A percentile compares a stretch with the other conserved stretches of the same genome.
Evolutionary conservation across 148 eudicot species (phyloP).

Genomic region (Polygonum maritimum): DNA sequence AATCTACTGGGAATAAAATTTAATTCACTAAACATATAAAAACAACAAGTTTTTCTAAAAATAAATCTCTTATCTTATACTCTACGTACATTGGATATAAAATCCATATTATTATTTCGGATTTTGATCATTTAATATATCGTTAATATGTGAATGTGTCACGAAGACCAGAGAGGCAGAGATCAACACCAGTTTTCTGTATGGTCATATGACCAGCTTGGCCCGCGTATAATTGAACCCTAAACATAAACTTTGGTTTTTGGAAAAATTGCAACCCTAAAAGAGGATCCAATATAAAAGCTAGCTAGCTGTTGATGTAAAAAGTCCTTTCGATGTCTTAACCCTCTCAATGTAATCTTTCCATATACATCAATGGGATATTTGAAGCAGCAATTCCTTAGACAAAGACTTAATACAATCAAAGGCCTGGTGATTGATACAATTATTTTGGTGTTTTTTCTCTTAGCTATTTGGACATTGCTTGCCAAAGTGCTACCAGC

Average conservation of each 20-base stretch:
- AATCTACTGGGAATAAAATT: too few species aligned
- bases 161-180: not conserved
- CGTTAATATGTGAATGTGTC: not conserved
- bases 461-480: conserved; percentile 3
- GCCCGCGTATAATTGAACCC: not conserved
- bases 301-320: too few species aligned
- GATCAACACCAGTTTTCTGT: not conserved
- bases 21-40: too few species aligned
- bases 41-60: too few species aligned
- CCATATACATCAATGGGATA: too few species aligned
- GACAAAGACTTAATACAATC: too few species aligned
- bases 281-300: not conserved
- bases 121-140: not conserved
- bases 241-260: not conserved
- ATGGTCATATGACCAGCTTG: not conserved
- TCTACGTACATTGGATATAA: too few species aligned
- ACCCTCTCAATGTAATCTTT: too few species aligned
- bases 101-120: not conserved
- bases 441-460: not conserved
- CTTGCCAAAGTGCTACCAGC: not conserved
- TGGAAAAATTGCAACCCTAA: not conserved
- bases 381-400: too few species aligned
- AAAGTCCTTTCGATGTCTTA: too few species aligned
- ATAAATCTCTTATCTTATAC: too few species aligned
- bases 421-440: too few species aligned